Conservation (phyloP, 164 flowering plant species). For the Berberis thunbergii region DNA sequence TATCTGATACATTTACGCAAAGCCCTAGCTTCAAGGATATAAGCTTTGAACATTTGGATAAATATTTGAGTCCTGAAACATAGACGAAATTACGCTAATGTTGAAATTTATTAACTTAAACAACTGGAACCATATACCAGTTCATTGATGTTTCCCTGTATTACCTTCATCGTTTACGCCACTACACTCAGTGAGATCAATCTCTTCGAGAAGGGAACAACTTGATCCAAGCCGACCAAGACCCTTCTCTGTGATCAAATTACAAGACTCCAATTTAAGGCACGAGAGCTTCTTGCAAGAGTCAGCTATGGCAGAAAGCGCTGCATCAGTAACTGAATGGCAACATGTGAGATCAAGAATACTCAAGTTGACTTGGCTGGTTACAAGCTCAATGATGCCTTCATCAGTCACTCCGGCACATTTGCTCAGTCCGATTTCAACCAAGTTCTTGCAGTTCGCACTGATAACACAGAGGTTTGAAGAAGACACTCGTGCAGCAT, state of each 20-base stretch:
- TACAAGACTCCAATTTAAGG: slow-evolving; percentile 64
- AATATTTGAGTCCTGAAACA: slow-evolving; percentile 41
- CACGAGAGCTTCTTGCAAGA: slow-evolving; percentile 41
- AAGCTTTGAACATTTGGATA: slow-evolving; percentile 50
- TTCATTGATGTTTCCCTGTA: not conserved
- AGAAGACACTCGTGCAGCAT: slow-evolving; percentile 42
- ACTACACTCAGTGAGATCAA: slow-evolving; percentile 67
- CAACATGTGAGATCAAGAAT: slow-evolving; percentile 59
- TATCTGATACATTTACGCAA: slow-evolving; percentile 43
- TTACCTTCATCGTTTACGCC: slow-evolving; percentile 49
- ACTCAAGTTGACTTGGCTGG: slow-evolving; percentile 32
- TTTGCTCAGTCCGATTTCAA: slow-evolving; percentile 56
- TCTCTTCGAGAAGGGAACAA: slow-evolving; percentile 40
- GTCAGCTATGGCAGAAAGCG: slow-evolving; percentile 40
- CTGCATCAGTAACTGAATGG: slow-evolving; percentile 38
- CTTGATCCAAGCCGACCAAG: slow-evolving; percentile 35
- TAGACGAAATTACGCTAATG: not conserved
- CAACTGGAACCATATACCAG: not conserved
- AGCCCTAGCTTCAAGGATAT: slow-evolving; percentile 48
- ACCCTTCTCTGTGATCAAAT: slow-evolving; percentile 39
- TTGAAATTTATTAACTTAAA: not conserved
- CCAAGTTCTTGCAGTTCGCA: slow-evolving; percentile 31
- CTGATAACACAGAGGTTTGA: slow-evolving; percentile 23
- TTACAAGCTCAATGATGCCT: slow-evolving; percentile 41
- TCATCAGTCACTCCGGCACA: slow-evolving; percentile 54